Conservation (phyloP, 106 monocot species). For the Gastrodia elata region DNA sequence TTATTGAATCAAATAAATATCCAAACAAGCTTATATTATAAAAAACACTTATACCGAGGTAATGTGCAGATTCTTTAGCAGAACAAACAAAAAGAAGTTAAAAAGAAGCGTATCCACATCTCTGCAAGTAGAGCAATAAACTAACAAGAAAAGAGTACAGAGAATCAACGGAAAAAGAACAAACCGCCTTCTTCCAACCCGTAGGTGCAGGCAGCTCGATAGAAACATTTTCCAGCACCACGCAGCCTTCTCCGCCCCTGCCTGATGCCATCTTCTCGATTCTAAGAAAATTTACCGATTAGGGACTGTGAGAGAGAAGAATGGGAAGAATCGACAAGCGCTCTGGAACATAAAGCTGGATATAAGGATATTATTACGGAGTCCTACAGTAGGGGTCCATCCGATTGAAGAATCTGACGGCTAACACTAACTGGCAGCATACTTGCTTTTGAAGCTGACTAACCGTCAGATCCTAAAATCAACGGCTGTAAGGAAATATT, state of each 20-base stretch:
- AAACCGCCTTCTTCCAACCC: constrained; percentile 5
- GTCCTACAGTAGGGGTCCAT: too few relatives aligned
- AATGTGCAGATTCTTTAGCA: not conserved
- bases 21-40: not conserved
- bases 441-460: too few relatives aligned
- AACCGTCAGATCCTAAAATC: too few relatives aligned
- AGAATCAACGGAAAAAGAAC: not conserved
- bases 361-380: too few relatives aligned
- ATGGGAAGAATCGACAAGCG: not conserved
- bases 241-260: not conserved
- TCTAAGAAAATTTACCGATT: not conserved
- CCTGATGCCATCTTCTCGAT: constrained; percentile 5
- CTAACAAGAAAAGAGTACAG: not conserved
- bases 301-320: not conserved
- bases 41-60: not conserved
- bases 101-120: too few relatives aligned
- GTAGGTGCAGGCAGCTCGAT: constrained; percentile 3
- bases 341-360: too few relatives aligned
- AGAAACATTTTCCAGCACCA: not conserved
- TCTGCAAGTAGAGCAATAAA: not conserved
- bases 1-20: not conserved
- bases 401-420: too few relatives aligned
- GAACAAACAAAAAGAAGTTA: not conserved
- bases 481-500: too few relatives aligned
- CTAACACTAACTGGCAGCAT: too few relatives aligned